Evolutionary conservation across 1,284 basidiomycete genomes (phyloP).

Genomic region (Takashimella koratensis): DNA sequence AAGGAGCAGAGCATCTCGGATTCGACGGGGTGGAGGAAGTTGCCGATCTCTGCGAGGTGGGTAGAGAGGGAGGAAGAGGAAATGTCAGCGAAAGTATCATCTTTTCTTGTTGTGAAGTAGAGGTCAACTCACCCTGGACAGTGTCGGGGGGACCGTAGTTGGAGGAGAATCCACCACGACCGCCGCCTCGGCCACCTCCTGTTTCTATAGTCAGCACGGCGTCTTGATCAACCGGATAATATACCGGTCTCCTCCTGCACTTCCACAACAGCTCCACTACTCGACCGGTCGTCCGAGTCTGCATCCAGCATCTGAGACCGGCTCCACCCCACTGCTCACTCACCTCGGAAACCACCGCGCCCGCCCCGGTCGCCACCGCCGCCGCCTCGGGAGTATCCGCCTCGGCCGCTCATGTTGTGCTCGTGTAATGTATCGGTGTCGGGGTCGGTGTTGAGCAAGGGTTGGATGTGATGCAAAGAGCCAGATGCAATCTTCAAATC

Average conservation of each 20-base stretch:
- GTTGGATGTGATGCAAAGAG: too few relatives aligned
- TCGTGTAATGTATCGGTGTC: constrained; percentile 1
- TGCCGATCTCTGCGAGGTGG: constrained; percentile 66
- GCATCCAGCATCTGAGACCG: too few relatives aligned
- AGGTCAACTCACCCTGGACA: constrained; percentile 63
- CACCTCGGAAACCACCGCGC: constrained; percentile 49
- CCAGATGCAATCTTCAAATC: too few relatives aligned
- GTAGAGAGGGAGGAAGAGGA: not conserved
- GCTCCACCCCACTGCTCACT: too few relatives aligned
- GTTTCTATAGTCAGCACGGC: not conserved
- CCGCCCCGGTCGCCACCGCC: constrained; percentile 31
- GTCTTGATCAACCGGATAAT: too few relatives aligned
- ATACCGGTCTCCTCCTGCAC: too few relatives aligned
- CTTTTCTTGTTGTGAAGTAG: too few relatives aligned
- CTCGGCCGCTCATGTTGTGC: constrained; percentile 48
- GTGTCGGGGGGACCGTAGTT: constrained; percentile 76
- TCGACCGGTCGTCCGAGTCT: too few relatives aligned
- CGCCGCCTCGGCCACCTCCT: constrained; percentile 55
- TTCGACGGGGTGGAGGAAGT: constrained; percentile 91
- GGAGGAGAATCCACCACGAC: constrained; percentile 60
- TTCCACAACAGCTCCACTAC: too few relatives aligned
- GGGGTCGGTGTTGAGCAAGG: constrained; percentile 3
- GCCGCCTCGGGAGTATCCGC: constrained; percentile 44
- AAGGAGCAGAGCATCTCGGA: constrained; percentile 97
- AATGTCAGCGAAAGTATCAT: too few relatives aligned